These are phyloP conservation scores for Solanum corneliomulleri DNA, from an alignment of 257 asterid species.

Conservation along the genomic window DNA sequence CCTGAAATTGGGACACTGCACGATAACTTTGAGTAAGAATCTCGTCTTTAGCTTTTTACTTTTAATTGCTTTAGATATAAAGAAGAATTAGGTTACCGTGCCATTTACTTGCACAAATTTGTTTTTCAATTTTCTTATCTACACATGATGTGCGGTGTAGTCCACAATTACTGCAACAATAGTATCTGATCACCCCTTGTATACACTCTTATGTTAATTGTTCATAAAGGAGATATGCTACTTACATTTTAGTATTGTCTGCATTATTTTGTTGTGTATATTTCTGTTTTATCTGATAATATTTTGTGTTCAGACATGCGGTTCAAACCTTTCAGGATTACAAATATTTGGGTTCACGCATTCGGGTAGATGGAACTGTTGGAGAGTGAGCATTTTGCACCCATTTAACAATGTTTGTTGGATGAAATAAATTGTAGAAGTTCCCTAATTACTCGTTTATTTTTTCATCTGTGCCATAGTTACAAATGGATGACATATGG, in stretches of 20 bases:
- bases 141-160: not conserved
- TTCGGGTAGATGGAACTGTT: conserved; percentile 80
- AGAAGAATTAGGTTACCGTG: not conserved
- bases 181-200: not conserved
- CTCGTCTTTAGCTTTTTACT: not conserved
- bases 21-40: conserved; percentile 78
- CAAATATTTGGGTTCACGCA: conserved; percentile 89
- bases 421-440: not conserved
- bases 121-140: not conserved
- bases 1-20: conserved; percentile 85
- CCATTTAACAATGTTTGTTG: not conserved
- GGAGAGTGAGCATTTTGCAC: conserved; percentile 72
- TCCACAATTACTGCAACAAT: not conserved
- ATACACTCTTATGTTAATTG: not conserved
- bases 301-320: conserved; percentile 50
- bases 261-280: not conserved
- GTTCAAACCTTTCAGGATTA: conserved; percentile 64
- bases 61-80: not conserved
- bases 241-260: not conserved
- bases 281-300: not conserved
- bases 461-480: conserved; percentile 21
- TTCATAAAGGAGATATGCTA: not conserved
- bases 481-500: conserved; percentile 99
- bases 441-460: not conserved
- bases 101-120: not conserved